Conservation (phyloP, 805 yeast genomes). For the Candida khao-thaluensis region DNA sequence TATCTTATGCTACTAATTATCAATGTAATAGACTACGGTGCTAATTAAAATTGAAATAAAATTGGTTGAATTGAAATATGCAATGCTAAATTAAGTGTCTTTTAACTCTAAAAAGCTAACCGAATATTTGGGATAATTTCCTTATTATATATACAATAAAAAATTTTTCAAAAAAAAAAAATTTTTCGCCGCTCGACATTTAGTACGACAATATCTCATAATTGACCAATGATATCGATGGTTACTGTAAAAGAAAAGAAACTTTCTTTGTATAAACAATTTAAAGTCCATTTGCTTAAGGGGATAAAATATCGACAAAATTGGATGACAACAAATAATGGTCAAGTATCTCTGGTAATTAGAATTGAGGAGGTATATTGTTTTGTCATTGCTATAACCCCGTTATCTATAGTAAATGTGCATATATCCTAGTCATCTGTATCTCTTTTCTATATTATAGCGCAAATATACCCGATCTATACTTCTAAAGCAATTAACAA, state of each 20-base stretch:
- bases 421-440: too few species aligned
- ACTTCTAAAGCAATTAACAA: too few species aligned
- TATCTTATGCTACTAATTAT: too few species aligned
- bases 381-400: too few species aligned
- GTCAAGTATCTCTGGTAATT: slow-evolving; percentile 6
- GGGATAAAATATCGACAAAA: not conserved
- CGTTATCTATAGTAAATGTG: too few species aligned
- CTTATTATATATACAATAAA: not conserved
- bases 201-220: slow-evolving; percentile 2
- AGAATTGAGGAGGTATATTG: not conserved
- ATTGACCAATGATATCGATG: slow-evolving; percentile 2
- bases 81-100: not conserved
- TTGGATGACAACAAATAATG: not conserved
- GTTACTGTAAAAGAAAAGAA: slow-evolving; percentile 7
- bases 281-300: not conserved
- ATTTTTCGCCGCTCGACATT: slow-evolving; percentile 13
- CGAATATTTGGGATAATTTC: too few species aligned
- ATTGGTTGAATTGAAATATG: slow-evolving; percentile 5
- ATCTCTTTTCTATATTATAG: too few species aligned
- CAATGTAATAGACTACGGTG: too few species aligned
- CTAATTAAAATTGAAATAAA: too few species aligned
- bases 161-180: slow-evolving; percentile 2
- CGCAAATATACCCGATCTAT: too few species aligned
- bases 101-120: too few species aligned
- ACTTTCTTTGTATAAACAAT: slow-evolving; percentile 4